Base-by-base conservation (phyloP, 345 rosid species). In the Gossypium bickii region DNA sequence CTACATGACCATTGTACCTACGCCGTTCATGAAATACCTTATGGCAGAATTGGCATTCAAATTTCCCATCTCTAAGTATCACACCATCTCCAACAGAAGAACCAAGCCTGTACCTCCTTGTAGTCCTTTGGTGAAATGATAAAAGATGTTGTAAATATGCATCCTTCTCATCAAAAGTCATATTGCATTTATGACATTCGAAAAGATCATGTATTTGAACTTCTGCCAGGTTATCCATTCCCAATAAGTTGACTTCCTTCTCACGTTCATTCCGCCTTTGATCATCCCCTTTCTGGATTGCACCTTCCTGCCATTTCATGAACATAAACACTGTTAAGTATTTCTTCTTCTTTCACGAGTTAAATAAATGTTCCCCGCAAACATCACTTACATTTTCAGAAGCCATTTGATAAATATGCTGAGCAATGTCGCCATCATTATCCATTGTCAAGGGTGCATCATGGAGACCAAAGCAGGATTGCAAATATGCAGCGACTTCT, bases 31-130 rank as follows among this genome's bases (percentile, higher is more conserved):
- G 81, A 59, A 90, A 90, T 17, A 86, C 87, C 80, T 90, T 88
- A 74, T 90, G 95, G 80, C 95, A 90, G 73, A 90, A 88, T 78
- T 88, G 95, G 77, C 95, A 90, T 83, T 90, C 92, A 75, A 82
- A 90, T 75, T 90, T 90, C 22, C 96, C 93, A 76, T 89, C 91
- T 76, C 86, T 89, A 77, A 89, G 75, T 72, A 89, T 90, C 51
- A 87, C 91, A 49, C 92, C 93, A 80, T 89, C 93, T 51, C 92
- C 93, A 75, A 91, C 92, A 58, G 97, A 86, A 66, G 90, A 88
- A 67, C 92, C 97, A 44, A 85, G 84, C 72, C 89, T 84, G 60
- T 83, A 86, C 70, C 82, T 89, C 80, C 89, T 86, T 13, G 93
- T 87, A 77, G 87, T 82, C 77, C 86, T 80, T 80, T 86, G 90